Conservation (phyloP, 83 land plant species). For the Picea engelmannii region DNA sequence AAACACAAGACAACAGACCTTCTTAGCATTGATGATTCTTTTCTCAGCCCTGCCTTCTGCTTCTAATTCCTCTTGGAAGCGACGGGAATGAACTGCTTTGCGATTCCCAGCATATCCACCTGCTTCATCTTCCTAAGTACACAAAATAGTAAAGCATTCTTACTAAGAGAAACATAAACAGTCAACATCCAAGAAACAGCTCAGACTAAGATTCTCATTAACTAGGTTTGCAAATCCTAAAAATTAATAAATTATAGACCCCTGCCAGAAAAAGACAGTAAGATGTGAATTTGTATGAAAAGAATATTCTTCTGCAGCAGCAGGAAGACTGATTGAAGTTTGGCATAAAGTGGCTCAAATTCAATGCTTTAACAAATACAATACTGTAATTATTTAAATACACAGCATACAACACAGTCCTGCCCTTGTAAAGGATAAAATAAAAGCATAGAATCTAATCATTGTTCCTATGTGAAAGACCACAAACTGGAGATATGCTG, state of each 20-base stretch:
- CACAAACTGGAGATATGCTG: not conserved
- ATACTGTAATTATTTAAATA: not conserved
- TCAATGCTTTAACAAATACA: not conserved
- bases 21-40: constrained; percentile 83
- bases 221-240: constrained; percentile 3
- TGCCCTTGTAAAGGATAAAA: not conserved
- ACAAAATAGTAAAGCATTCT: not conserved
- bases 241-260: not conserved
- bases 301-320: not conserved
- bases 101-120: constrained; percentile 62
- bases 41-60: constrained; percentile 86
- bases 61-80: constrained; percentile 87
- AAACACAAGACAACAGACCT: constrained; percentile 37
- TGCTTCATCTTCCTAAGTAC: constrained; percentile 79
- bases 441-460: not conserved
- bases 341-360: not conserved
- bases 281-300: not conserved
- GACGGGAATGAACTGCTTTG: constrained; percentile 47
- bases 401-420: not conserved
- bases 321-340: not conserved
- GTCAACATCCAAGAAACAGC: not conserved
- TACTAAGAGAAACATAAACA: not conserved
- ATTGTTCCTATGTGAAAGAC: not conserved
- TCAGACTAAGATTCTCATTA: not conserved
- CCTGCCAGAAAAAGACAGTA: not conserved